Evolutionary conservation across 2,329 filamentous ascomycete genomes (phyloP), one percentile per base, ranked within the genome.

Genomic region (Cladosporium austrohemisphaericum): DNA sequence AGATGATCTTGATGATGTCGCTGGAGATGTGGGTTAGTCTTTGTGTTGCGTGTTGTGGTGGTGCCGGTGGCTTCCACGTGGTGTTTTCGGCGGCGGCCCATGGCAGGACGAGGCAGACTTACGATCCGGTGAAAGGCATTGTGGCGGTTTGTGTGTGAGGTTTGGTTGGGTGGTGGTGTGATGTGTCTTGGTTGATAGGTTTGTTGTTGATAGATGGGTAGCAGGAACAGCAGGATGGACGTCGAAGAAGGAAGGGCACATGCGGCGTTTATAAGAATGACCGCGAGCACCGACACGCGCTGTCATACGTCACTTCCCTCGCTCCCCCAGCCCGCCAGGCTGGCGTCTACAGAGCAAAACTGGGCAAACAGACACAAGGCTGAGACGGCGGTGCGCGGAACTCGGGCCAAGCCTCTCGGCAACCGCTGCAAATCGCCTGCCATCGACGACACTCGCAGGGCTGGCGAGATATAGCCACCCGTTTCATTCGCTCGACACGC

Each of bases 1-100:
- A 79, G 73, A 95, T 80, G 77, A 87, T 85, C 76, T 87, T 87
- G 81, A 83, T 83, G 73, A 87, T 82, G 68, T 88, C 84, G 68
- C 83, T 86, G 62, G 25, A 5, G 9, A 8, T 6, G 32, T 10
- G 19, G 20, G 53, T 54, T 47, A 51, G 56, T 46, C 38, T 22
- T 55, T 51, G 58, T 62, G 62, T 51, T 41, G 31, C 31, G 16
- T 14, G 22, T 25, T n/a, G 20, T 29, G 19, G 13, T 35, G 40
- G 13, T 40, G 19, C 36, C 20, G 38, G 29, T 13, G 32, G 22
- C 41, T 32, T 52, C 35, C 14, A 25, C 13, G 13, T 13, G n/a
- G 20, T 26, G 49, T n/a, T 41, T 37, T 18, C 38, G 47, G 43
- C 40, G 45, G 26, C 22, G 50, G 43, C 50, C 52, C 29, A 44